Conservation (phyloP, 768 basidiomycete genomes). For the Lentinus brumalis region DNA sequence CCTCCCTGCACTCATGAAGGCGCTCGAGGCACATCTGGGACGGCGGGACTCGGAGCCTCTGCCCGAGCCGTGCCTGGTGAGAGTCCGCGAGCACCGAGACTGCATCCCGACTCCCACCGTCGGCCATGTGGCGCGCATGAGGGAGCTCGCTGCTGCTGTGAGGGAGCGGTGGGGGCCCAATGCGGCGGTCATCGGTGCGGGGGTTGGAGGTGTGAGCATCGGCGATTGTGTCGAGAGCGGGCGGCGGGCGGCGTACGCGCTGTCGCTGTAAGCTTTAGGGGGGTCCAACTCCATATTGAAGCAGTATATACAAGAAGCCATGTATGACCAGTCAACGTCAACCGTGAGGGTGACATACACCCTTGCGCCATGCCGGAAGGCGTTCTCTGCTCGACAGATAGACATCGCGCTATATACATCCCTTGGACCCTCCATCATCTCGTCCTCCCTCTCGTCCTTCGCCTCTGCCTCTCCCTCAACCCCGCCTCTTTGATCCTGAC, state of each 20-base stretch:
- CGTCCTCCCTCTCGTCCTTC: too few species aligned
- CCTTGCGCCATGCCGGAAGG: too few species aligned
- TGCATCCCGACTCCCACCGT: constrained; percentile 82
- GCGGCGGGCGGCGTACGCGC: constrained; percentile 42
- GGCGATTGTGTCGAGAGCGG: constrained; percentile 84
- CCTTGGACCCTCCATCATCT: too few species aligned
- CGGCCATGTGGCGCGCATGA: constrained; percentile 73
- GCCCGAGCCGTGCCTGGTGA: constrained; percentile 58
- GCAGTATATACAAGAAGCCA: not conserved
- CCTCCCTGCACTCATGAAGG: constrained; percentile 30
- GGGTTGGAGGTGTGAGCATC: constrained; percentile 84
- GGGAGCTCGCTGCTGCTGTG: constrained; percentile 52
- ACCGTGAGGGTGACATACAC: too few species aligned
- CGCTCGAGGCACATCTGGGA: constrained; percentile 26
- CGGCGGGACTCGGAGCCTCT: constrained; percentile 24
- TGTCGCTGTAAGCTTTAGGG: constrained; percentile 9
- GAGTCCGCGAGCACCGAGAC: constrained; percentile 52
- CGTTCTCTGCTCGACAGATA: too few species aligned
- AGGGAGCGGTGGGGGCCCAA: constrained; percentile 41
- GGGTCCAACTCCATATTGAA: not conserved
- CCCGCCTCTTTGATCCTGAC: too few species aligned
- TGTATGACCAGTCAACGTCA: too few species aligned
- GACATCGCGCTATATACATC: too few species aligned
- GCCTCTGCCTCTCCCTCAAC: too few species aligned
- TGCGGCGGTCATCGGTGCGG: constrained; percentile 78